These are phyloP conservation scores for Talaromyces verruculosus DNA, from an alignment of 2,329 filamentous ascomycete genomes.

Conservation along the genomic window DNA sequence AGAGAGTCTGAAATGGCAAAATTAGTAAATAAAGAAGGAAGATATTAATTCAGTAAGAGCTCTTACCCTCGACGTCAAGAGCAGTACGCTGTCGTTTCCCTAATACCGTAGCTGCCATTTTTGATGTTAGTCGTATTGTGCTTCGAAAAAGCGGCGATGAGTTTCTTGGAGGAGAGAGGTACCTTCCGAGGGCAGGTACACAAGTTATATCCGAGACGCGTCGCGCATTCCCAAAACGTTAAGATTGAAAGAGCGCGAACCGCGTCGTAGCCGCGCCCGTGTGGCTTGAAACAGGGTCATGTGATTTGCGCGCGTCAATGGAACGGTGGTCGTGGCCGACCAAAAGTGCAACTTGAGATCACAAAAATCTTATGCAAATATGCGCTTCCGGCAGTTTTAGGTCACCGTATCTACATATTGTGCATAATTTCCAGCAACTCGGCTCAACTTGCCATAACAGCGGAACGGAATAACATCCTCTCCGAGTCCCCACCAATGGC, in stretches of 20 bases:
- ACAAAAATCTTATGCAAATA: slow-evolving; percentile 14
- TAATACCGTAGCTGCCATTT: slow-evolving; percentile 43
- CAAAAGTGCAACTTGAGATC: slow-evolving; percentile 9
- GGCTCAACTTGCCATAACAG: slow-evolving; percentile 7
- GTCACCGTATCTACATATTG: slow-evolving; percentile 9
- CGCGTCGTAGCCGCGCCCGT: slow-evolving; percentile 23
- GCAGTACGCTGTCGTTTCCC: slow-evolving; percentile 47
- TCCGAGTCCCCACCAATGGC: slow-evolving; percentile 15
- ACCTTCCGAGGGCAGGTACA: slow-evolving; percentile 25
- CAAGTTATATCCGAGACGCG: slow-evolving; percentile 24
- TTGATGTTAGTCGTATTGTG: slow-evolving; percentile 24
- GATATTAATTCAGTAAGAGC: slow-evolving; percentile 22
- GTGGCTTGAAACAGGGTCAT: slow-evolving; percentile 22
- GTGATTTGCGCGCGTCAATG: slow-evolving; percentile 3
- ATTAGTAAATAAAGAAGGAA: slow-evolving; percentile 23
- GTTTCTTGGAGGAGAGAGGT: slow-evolving; percentile 26
- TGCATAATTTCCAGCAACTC: not conserved
- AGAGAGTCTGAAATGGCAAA: slow-evolving; percentile 27
- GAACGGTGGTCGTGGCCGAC: not conserved
- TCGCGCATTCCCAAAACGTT: slow-evolving; percentile 23
- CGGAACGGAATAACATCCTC: slow-evolving; percentile 4
- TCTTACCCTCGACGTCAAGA: slow-evolving; percentile 44
- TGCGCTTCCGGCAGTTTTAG: not conserved
- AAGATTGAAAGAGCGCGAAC: slow-evolving; percentile 26
- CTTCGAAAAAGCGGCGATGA: slow-evolving; percentile 29